phyloP scores from a whole-genome alignment of 2,329 filamentous ascomycete species.

The Aspergillus sergii region DNA sequence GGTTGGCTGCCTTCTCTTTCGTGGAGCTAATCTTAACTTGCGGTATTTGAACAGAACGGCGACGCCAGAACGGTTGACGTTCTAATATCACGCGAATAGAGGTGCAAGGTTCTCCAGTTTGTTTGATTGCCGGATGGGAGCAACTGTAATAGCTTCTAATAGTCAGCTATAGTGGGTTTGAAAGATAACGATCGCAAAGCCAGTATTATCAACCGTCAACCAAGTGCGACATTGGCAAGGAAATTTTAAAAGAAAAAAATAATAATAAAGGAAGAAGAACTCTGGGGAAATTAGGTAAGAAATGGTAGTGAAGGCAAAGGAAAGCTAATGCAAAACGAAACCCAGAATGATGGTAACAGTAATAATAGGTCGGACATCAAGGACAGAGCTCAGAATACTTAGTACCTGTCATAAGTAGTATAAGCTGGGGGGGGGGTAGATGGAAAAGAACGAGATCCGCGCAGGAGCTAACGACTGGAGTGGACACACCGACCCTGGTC shows the following conservation, averaged over 20 bases:
- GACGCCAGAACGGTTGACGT: not conserved
- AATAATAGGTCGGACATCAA: slow-evolving; percentile 13
- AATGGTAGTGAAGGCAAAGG: slow-evolving; percentile 3
- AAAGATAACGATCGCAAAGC: slow-evolving; percentile 1
- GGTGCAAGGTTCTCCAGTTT: not conserved
- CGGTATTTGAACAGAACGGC: not conserved
- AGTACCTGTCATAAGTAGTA: slow-evolving; percentile 6
- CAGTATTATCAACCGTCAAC: slow-evolving; percentile 11
- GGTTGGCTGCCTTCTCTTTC: not conserved
- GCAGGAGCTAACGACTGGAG: slow-evolving; percentile 6
- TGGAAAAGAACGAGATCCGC: slow-evolving; percentile 8
- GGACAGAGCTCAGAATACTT: slow-evolving; percentile 6
- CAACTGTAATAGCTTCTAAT: not conserved
- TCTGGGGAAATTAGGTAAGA: slow-evolving; percentile 6
- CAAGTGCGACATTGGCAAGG: slow-evolving; percentile 1
- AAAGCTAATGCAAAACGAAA: slow-evolving; percentile 14
- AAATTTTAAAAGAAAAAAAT: slow-evolving; percentile 1
- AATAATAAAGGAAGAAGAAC: not conserved
- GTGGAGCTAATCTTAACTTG: too few species aligned
- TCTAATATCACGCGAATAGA: slow-evolving; percentile 14
- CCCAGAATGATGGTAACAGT: slow-evolving; percentile 20
- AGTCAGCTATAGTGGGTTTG: slow-evolving; percentile 2
- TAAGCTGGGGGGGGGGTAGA: slow-evolving; percentile 4
- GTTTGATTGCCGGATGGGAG: not conserved
- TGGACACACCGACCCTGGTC: slow-evolving; percentile 8